phyloP scores from a whole-genome alignment of 2,329 filamentous ascomycete species.

The Fusarium sarcochroum region DNA sequence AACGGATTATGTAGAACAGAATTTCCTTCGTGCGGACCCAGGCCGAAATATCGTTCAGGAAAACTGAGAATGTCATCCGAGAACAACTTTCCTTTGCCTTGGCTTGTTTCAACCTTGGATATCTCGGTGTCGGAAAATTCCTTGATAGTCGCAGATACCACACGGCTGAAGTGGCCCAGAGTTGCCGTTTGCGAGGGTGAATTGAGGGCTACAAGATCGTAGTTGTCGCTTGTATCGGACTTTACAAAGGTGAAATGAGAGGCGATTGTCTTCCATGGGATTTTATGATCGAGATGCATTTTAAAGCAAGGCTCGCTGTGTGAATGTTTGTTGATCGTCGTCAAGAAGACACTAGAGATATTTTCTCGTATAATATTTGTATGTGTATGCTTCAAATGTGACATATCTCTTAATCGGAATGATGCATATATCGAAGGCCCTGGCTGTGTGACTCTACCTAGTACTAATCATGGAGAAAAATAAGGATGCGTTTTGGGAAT shows the following conservation, averaged over 20 bases:
- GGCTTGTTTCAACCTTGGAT: rapidly evolving
- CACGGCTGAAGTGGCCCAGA: background rate
- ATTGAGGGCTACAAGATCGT: background rate
- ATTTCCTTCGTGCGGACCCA: background rate
- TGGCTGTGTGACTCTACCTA: too few relatives aligned
- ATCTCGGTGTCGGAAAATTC: background rate
- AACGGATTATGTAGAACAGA: background rate
- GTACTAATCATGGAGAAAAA: too few relatives aligned
- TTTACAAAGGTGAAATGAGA: background rate
- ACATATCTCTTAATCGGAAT: too few relatives aligned
- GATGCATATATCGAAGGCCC: too few relatives aligned
- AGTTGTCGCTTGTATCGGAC: background rate
- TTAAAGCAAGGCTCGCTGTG: background rate
- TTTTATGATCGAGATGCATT: conserved; percentile 12
- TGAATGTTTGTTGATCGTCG: too few relatives aligned
- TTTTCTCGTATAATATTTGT: too few relatives aligned
- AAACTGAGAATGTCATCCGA: background rate
- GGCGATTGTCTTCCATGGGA: background rate
- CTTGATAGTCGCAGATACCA: background rate
- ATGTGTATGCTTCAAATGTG: too few relatives aligned
- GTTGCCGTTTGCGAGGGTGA: background rate
- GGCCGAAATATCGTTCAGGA: background rate
- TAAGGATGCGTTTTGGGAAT: too few relatives aligned
- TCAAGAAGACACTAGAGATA: too few relatives aligned
- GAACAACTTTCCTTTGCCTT: rapidly evolving